phyloP scores from a whole-genome alignment of 306 rosid species.

The Rubus idaeus region DNA sequence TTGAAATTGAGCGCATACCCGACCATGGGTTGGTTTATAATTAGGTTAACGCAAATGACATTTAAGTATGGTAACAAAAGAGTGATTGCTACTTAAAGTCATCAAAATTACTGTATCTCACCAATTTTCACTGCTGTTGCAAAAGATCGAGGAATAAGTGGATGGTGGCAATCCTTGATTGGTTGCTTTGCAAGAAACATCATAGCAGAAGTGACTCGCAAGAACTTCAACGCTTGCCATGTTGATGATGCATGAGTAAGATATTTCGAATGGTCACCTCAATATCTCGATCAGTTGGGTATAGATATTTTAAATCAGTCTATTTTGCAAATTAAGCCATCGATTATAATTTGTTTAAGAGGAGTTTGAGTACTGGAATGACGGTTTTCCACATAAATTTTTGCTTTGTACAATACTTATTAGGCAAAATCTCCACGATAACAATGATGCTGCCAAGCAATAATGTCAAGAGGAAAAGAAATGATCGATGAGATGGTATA shows the following conservation, averaged over 20 bases:
- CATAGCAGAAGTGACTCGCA: not conserved
- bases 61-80: not conserved
- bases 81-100: not conserved
- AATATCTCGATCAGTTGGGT: not conserved
- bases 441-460: not conserved
- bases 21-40: not conserved
- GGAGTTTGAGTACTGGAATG: not conserved
- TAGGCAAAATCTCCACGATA: not conserved
- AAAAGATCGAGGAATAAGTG: not conserved
- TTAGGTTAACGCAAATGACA: not conserved
- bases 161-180: not conserved
- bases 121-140: not conserved
- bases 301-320: slow-evolving; percentile 2
- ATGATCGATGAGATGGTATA: not conserved
- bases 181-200: slow-evolving; percentile 1
- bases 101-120: not conserved
- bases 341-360: not conserved
- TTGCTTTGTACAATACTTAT: not conserved
- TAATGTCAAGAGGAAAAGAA: not conserved
- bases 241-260: slow-evolving; percentile 3
- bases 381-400: not conserved
- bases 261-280: not conserved
- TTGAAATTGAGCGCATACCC: not conserved
- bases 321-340: not conserved
- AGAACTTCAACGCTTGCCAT: not conserved